Evolutionary conservation across 2,329 filamentous ascomycete genomes (phyloP).

Genomic region (Colletotrichum trifolii): DNA sequence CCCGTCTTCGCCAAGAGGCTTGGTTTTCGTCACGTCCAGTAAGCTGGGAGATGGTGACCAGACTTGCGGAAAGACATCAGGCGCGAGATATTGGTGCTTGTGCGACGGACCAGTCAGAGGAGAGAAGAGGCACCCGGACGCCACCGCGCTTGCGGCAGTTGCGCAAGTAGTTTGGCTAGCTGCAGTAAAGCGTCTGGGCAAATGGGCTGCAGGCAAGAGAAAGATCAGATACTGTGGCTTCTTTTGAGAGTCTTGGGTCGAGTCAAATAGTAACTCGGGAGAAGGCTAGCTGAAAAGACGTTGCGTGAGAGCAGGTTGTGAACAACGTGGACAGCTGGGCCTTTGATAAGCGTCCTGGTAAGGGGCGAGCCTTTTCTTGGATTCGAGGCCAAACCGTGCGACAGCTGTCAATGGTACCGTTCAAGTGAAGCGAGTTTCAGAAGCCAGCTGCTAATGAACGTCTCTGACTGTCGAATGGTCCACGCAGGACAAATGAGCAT

Average conservation of each 20-base stretch:
- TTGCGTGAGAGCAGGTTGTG: too few relatives aligned
- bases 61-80: slow-evolving; percentile 4
- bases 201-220: not conserved
- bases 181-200: slow-evolving; percentile 15
- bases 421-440: slow-evolving; percentile 14
- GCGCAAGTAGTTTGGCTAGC: slow-evolving; percentile 1
- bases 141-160: slow-evolving; percentile 34
- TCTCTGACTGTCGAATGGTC: slow-evolving; percentile 16
- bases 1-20: slow-evolving; percentile 10
- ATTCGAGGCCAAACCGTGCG: not conserved
- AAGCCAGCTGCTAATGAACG: not conserved
- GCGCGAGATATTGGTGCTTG: slow-evolving; percentile 17
- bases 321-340: too few relatives aligned
- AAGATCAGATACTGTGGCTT: not conserved
- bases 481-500: slow-evolving; percentile 17
- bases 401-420: slow-evolving; percentile 18
- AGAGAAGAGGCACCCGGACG: slow-evolving; percentile 20
- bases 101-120: slow-evolving; percentile 7
- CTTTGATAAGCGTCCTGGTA: slow-evolving; percentile 6
- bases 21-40: slow-evolving; percentile 16
- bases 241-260: too few relatives aligned
- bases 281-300: too few relatives aligned
- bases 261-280: too few relatives aligned
- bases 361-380: too few relatives aligned
- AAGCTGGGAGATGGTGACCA: not conserved